Base-by-base conservation (phyloP, 371 early-diverging fungal species). In the Rhizopus delemar region DNA sequence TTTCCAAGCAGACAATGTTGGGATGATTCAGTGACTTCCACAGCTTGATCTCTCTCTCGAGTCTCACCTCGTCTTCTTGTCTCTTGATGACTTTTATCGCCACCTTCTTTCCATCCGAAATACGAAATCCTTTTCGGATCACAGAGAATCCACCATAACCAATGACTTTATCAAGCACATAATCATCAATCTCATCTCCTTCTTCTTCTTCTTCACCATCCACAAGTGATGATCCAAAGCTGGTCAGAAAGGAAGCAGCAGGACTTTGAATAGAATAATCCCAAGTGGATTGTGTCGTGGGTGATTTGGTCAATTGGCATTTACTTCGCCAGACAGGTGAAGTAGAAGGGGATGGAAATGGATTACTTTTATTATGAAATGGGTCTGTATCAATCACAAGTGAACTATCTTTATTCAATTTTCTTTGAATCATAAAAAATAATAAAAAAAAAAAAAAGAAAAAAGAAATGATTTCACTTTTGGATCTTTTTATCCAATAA, bases 161-260 rank as follows among this genome's bases (percentile, higher is more conserved):
- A 53, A 89, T 77, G 22, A 80, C 65, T 38, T 64, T 65, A 29
- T 81, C 83, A 8, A 89, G 64, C 8, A 79, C 63, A 61, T 78
- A 88, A 31, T 83, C 78, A 51, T 86, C 90, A 62, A 90, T 71
- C 63, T 87, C 76, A 67, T 91, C 83, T 31, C 91, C 91, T 43
- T 79, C 81, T 31, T 76, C 73, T 62, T 77, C 83, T 41, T 68
- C 67, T 41, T 45, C 56, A 2, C 45, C 12, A 16, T 53, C 52
- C 12, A 45, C 36, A 35, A 41, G 48, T 55, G 48, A 51, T 5
- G 74, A 67, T 22, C 77, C 82, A 59, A 86, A 75, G 22, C 65
- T 65, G 34, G 83, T 74, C 6, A 86, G 59, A 50, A 84, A 85
- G 2, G 84, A 81, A 3, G 77, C 83, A 7, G 87, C 87, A 5